Evolutionary conservation across 306 rosid species (phyloP).

Genomic region (Heteromeles arbutifolia): DNA sequence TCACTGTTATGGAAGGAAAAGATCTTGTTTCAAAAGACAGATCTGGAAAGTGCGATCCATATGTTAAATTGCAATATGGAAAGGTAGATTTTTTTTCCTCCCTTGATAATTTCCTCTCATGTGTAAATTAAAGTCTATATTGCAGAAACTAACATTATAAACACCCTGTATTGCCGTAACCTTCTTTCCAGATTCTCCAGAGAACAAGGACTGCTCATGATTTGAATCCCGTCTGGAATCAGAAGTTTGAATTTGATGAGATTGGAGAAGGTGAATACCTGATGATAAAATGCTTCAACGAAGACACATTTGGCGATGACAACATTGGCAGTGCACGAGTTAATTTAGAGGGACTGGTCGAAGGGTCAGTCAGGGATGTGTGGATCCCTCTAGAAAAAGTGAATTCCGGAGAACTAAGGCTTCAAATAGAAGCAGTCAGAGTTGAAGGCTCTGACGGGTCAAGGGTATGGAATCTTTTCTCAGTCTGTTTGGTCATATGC

Average conservation of each 20-base stretch:
- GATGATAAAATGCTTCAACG: slow-evolving; percentile 60
- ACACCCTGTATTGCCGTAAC: slow-evolving; percentile 14
- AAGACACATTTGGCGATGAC: slow-evolving; percentile 75
- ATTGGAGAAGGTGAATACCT: slow-evolving; percentile 73
- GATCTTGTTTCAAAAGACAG: slow-evolving; percentile 64
- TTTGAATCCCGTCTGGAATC: slow-evolving; percentile 65
- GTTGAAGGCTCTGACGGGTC: slow-evolving; percentile 67
- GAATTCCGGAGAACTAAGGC: slow-evolving; percentile 86
- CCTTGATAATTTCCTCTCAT: not conserved
- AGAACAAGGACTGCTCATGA: slow-evolving; percentile 56
- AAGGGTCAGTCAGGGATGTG: slow-evolving; percentile 62
- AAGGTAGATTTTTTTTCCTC: slow-evolving; percentile 46
- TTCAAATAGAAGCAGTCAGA: slow-evolving; percentile 69
- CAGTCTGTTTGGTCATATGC: not conserved
- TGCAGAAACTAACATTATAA: not conserved
- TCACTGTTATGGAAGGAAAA: slow-evolving; percentile 77
- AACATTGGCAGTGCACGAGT: slow-evolving; percentile 83
- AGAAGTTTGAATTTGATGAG: slow-evolving; percentile 78
- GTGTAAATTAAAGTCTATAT: slow-evolving; percentile 6
- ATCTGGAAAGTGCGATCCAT: slow-evolving; percentile 58
- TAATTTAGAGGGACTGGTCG: slow-evolving; percentile 84
- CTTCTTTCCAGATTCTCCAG: slow-evolving; percentile 45
- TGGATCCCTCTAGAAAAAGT: slow-evolving; percentile 95
- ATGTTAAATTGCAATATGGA: slow-evolving; percentile 82
- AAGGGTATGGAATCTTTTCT: slow-evolving; percentile 40